These are phyloP conservation scores for Coemansia sp. DNA, from an alignment of 192 early-diverging fungal species.

Conservation along the genomic window DNA sequence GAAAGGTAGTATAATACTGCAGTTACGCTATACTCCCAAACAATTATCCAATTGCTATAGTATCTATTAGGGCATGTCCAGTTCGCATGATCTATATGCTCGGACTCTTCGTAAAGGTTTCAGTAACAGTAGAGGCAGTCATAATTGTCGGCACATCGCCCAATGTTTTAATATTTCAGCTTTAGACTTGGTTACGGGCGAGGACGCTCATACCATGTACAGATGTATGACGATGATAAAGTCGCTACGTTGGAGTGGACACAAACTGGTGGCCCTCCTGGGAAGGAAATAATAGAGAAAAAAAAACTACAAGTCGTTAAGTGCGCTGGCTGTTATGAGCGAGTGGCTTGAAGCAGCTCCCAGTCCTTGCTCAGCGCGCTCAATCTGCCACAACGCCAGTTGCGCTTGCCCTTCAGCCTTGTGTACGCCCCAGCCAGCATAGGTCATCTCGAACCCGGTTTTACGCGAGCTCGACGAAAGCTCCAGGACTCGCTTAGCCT, in stretches of 20 bases:
- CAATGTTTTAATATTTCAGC: too few species aligned
- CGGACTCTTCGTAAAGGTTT: too few species aligned
- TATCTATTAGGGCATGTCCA: too few species aligned
- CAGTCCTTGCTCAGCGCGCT: slow-evolving; percentile 53
- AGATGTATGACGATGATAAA: too few species aligned
- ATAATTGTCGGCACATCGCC: too few species aligned
- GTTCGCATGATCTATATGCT: too few species aligned
- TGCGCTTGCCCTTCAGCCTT: slow-evolving; percentile 45
- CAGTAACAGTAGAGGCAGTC: too few species aligned
- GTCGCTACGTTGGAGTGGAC: not conserved
- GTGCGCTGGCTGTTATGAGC: slow-evolving; percentile 14
- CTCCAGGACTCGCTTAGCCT: slow-evolving; percentile 34
- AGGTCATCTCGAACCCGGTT: slow-evolving; percentile 40
- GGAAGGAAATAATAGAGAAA: not conserved
- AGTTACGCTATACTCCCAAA: too few species aligned
- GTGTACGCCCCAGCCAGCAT: slow-evolving; percentile 36
- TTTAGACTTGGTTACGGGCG: too few species aligned
- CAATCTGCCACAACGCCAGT: slow-evolving; percentile 45
- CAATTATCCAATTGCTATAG: too few species aligned
- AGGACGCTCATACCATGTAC: too few species aligned
- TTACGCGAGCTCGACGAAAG: slow-evolving; percentile 21
- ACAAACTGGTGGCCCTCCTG: not conserved
- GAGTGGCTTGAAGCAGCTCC: slow-evolving; percentile 14
- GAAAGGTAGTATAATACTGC: too few species aligned
- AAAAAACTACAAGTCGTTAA: slow-evolving; percentile 15